Percentiles rank a stretch among this genome's conserved stretches.
Conservation (phyloP, 2,329 filamentous ascomycete species). For the Sporothrix pseudoabietina region DNA sequence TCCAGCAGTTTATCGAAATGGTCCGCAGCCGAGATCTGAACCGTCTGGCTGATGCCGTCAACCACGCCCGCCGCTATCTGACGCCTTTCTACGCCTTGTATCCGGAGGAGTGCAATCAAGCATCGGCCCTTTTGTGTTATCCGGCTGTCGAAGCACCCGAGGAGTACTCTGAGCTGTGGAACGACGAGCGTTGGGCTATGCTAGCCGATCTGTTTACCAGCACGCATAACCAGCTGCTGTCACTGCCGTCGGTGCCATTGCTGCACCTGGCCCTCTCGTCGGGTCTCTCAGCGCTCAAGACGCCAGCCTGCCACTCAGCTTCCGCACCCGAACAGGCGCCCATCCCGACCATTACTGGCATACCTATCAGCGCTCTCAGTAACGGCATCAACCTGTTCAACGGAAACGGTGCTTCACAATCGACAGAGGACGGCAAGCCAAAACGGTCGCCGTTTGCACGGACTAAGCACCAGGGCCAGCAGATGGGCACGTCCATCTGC, state of each 20-base stretch:
- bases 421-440: constrained; percentile 29
- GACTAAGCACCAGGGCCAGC: constrained; percentile 35
- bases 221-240: constrained; percentile 84
- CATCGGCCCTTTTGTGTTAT: constrained; percentile 79
- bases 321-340: background rate
- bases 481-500: constrained; percentile 58
- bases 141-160: constrained; percentile 55
- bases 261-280: constrained; percentile 89
- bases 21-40: constrained; percentile 66
- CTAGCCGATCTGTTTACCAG: constrained; percentile 79
- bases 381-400: background rate
- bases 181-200: constrained; percentile 68
- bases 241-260: constrained; percentile 77
- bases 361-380: background rate
- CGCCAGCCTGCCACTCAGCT: constrained; percentile 82
- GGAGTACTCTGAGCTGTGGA: constrained; percentile 65
- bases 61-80: constrained; percentile 81
- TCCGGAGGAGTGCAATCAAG: constrained; percentile 67
- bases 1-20: constrained; percentile 94
- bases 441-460: constrained; percentile 27
- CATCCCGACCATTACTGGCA: background rate
- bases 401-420: background rate
- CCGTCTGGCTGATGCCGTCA: constrained; percentile 74
- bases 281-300: constrained; percentile 92
- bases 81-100: constrained; percentile 69